Percentiles rank a stretch among this genome's conserved stretches.
Evolutionary conservation across 176 grass and related monocot genomes (phyloP).

Genomic region (Triticum urartu): DNA sequence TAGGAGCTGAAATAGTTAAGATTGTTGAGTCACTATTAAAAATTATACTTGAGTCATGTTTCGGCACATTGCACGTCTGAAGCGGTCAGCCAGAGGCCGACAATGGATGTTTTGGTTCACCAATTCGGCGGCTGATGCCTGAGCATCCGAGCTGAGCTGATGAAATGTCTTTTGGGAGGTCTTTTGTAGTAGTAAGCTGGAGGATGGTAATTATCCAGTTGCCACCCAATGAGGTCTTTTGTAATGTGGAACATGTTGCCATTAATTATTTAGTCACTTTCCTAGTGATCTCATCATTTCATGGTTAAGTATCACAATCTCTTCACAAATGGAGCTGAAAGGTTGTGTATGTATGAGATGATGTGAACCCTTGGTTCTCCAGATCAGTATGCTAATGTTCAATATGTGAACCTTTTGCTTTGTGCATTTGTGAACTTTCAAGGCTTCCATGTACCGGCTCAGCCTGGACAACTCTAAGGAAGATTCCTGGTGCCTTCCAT

Average conservation of each 20-base stretch:
- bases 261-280: too few species aligned
- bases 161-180: too few species aligned
- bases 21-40: too few species aligned
- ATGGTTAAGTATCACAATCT: background rate
- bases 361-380: background rate
- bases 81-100: conserved; percentile 46
- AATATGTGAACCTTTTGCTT: background rate
- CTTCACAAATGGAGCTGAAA: background rate
- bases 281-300: background rate
- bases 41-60: too few species aligned
- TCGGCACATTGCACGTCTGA: conserved; percentile 47
- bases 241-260: too few species aligned
- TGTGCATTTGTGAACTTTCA: too few species aligned
- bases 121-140: conserved; percentile 36
- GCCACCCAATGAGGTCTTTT: conserved; percentile 17
- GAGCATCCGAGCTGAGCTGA: background rate
- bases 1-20: too few species aligned
- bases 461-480: too few species aligned
- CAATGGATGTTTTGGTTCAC: conserved; percentile 67
- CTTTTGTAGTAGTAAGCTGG: background rate
- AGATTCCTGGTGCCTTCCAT: background rate
- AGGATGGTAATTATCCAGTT: conserved; percentile 34
- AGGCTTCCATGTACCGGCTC: too few species aligned
- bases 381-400: background rate
- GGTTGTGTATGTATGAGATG: background rate